Base-by-base conservation (phyloP, 257 asterid genomes). In the Solanum rostratum region DNA sequence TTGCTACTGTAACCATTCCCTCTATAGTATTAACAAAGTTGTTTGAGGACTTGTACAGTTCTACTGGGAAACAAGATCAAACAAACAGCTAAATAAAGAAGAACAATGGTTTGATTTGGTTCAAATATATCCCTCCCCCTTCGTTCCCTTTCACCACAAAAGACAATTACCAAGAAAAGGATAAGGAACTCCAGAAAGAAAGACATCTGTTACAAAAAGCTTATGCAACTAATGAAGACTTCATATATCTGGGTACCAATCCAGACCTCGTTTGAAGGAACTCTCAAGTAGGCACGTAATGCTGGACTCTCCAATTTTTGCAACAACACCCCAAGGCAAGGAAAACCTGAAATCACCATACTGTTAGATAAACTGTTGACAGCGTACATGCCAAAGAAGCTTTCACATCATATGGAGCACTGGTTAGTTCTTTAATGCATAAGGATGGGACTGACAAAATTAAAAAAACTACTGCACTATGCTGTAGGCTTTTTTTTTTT, bases 291-390 rank as follows among this genome's bases (percentile, higher is more conserved):
- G 33, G 97, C 95, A 74, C 98, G 97, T 86, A 96, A 85, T 86
- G 98, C 99, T 91, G 99, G 99, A 89, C 93, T 96, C 93, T 96
- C 99, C 95, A 96, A 88, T 88, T 93, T 96, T 86, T 96, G 99
- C 91, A 96, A 86, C 90, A 96, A 80, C 54, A 96, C 97, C 57
- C 98, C 99, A 84, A 96, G 97, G 87, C 92, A 91, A 84, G 99
- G 99, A 90, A 96, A 96, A 81, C 99, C 99, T 96, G 94, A 88
- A 66, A 83, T 68, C 59, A 33, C 27, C 50, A 78, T 4, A 50
- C 63, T 29, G 82, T 50, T 78, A 78, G 82, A 50, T 78, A 78
- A 49, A 29, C 63, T 50, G 39, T 49, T 78, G 82, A 78, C 50
- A 49, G 29, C 29, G 46, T 50, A 74, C 59, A 24, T 14, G 39